phyloP scores from a whole-genome alignment of 2,329 filamentous ascomycete genomes.

The Clarireedia monteithiana region DNA sequence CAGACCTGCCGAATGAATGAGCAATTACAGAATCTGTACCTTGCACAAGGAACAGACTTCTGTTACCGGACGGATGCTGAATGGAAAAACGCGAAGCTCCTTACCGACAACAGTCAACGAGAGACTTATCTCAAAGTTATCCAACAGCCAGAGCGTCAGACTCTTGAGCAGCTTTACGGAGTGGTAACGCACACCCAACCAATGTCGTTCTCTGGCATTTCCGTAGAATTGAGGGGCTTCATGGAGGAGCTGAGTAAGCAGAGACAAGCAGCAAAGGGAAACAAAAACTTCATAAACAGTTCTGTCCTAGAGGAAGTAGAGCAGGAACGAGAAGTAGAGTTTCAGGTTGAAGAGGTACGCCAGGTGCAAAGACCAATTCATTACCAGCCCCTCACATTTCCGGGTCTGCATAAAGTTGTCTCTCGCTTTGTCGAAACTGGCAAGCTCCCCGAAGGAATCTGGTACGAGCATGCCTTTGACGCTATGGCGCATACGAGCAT shows the following conservation, averaged over 20 bases:
- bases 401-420: slow-evolving; percentile 41
- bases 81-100: slow-evolving; percentile 31
- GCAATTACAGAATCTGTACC: slow-evolving; percentile 49
- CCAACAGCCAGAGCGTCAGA: slow-evolving; percentile 46
- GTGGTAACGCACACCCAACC: slow-evolving; percentile 16
- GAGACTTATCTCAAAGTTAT: slow-evolving; percentile 37
- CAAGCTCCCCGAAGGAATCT: slow-evolving; percentile 29
- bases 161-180: slow-evolving; percentile 50
- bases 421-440: slow-evolving; percentile 39
- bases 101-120: slow-evolving; percentile 32
- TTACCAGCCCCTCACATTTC: slow-evolving; percentile 33
- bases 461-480: slow-evolving; percentile 34
- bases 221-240: background rate
- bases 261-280: slow-evolving; percentile 35
- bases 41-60: slow-evolving; percentile 53
- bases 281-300: slow-evolving; percentile 36
- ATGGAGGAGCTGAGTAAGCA: slow-evolving; percentile 29
- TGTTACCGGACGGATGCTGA: slow-evolving; percentile 46
- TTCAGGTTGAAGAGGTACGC: slow-evolving; percentile 37
- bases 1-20: slow-evolving; percentile 55
- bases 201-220: slow-evolving; percentile 12
- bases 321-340: slow-evolving; percentile 39
- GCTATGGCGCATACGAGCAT: slow-evolving; percentile 34
- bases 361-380: slow-evolving; percentile 36
- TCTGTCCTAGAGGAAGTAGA: slow-evolving; percentile 50